Conservation (phyloP, 2,329 filamentous ascomycete genomes). For the Aureobasidium sp. region DNA sequence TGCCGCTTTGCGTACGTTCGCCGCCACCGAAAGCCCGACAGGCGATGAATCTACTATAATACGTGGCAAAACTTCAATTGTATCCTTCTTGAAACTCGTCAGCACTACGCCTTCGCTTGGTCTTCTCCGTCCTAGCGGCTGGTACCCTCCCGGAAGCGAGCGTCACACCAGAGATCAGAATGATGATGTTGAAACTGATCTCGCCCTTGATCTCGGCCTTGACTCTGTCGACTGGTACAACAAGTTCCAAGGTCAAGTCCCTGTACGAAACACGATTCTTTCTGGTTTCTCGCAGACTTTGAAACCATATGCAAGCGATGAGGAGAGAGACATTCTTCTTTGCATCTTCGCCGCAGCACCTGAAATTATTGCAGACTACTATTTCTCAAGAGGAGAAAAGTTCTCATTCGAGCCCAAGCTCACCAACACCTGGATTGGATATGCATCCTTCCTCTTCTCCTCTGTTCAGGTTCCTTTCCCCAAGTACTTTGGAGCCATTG, state of each 20-base stretch:
- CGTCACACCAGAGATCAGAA: conserved; percentile 22
- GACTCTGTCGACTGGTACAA: conserved; percentile 51
- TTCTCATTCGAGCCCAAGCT: conserved; percentile 79
- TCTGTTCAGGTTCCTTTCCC: conserved; percentile 69
- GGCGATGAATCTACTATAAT: not conserved
- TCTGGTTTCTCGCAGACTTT: conserved; percentile 71
- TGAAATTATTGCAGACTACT: conserved; percentile 83
- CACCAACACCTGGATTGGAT: conserved; percentile 90
- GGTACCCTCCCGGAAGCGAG: conserved; percentile 66
- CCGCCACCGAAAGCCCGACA: conserved; percentile 12
- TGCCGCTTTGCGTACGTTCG: conserved; percentile 51
- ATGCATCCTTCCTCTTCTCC: conserved; percentile 79
- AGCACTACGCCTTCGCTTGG: conserved; percentile 69
- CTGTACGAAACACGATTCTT: conserved; percentile 70
- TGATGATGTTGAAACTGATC: conserved; percentile 34
- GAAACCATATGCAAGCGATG: conserved; percentile 70
- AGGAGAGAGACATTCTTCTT: conserved; percentile 73
- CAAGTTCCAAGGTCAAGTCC: conserved; percentile 55
- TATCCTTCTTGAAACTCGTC: conserved; percentile 64
- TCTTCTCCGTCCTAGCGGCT: conserved; percentile 68
- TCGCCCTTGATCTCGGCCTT: conserved; percentile 60
- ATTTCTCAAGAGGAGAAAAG: conserved; percentile 55
- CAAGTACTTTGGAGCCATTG: conserved; percentile 57
- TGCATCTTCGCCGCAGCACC: conserved; percentile 73
- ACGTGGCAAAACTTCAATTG: conserved; percentile 39